These are phyloP conservation scores for Scedosporium boydii DNA, from an alignment of 2,329 filamentous ascomycete genomes.

Conservation along the genomic window DNA sequence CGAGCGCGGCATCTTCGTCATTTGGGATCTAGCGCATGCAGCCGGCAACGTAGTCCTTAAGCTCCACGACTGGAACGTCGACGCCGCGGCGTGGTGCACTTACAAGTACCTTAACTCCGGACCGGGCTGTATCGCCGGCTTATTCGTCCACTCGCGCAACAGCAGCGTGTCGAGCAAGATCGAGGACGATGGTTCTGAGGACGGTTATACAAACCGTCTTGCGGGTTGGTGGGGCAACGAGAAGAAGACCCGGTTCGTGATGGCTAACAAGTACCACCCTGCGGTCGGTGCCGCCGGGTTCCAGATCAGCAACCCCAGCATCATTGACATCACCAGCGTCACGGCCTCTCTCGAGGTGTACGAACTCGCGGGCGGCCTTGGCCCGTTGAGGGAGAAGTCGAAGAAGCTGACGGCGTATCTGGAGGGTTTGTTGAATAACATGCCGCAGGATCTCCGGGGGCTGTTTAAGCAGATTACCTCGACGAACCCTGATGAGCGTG, in stretches of 20 bases:
- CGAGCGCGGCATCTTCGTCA: constrained; percentile 59
- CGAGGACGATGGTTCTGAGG: constrained; percentile 20
- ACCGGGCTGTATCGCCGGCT: constrained; percentile 68
- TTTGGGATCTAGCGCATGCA: constrained; percentile 85
- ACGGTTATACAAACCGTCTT: constrained; percentile 53
- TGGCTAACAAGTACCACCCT: constrained; percentile 73
- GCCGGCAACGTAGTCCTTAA: constrained; percentile 72
- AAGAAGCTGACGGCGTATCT: constrained; percentile 62
- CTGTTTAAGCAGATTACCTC: constrained; percentile 58
- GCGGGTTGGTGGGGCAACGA: constrained; percentile 84
- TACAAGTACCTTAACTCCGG: constrained; percentile 93
- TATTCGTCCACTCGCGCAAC: constrained; percentile 72
- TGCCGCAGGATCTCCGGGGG: constrained; percentile 15
- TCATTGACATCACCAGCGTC: constrained; percentile 63
- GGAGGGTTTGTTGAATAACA: constrained; percentile 45
- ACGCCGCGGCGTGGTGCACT: constrained; percentile 88
- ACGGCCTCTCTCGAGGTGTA: constrained; percentile 64
- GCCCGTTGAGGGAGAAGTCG: constrained; percentile 55
- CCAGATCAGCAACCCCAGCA: constrained; percentile 71
- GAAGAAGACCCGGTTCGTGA: constrained; percentile 66
- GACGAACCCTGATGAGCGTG: constrained; percentile 48
- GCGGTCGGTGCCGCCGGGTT: constrained; percentile 71
- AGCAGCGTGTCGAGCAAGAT: constrained; percentile 35
- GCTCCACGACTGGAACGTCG: constrained; percentile 82
- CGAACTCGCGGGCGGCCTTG: constrained; percentile 52